Conservation (phyloP, 2,329 filamentous ascomycete genomes). For the Ilyonectria mors-panacis region DNA sequence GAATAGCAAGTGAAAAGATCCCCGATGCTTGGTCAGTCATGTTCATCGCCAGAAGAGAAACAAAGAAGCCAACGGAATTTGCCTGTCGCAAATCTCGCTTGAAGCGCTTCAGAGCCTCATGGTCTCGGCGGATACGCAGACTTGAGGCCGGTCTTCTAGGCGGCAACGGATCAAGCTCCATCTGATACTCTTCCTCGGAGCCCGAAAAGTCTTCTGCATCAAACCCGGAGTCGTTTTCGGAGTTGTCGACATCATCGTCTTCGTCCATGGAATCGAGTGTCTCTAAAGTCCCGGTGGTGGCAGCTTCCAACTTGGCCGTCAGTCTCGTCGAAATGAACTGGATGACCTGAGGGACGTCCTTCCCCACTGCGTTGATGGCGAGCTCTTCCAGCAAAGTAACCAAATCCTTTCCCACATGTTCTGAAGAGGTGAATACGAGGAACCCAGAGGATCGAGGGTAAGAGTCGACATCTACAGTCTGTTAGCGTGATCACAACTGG, state of each 20-base stretch:
- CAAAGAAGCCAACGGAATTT: slow-evolving; percentile 77
- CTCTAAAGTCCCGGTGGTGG: neutral
- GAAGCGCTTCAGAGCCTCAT: slow-evolving; percentile 27
- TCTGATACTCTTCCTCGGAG: slow-evolving; percentile 33
- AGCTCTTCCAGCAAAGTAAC: slow-evolving; percentile 60
- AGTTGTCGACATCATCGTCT: slow-evolving; percentile 2
- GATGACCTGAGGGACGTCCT: slow-evolving; percentile 43
- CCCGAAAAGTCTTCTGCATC: slow-evolving; percentile 29
- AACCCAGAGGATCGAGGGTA: slow-evolving; percentile 59
- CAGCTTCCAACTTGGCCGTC: slow-evolving; percentile 25
- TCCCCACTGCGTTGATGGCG: slow-evolving; percentile 50
- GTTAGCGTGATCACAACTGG: neutral
- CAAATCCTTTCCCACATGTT: slow-evolving; percentile 56
- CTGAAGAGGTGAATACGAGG: slow-evolving; percentile 60
- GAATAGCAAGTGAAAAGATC: slow-evolving; percentile 77
- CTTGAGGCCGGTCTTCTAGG: slow-evolving; percentile 1
- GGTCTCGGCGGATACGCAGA: neutral
- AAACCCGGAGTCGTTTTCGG: slow-evolving; percentile 25
- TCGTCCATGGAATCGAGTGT: neutral
- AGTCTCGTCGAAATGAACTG: slow-evolving; percentile 35
- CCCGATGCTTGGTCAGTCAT: slow-evolving; percentile 54
- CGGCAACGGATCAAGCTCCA: slow-evolving; percentile 37
- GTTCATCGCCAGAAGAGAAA: slow-evolving; percentile 73
- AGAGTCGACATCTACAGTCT: slow-evolving; percentile 47
- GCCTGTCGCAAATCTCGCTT: slow-evolving; percentile 63